These are phyloP conservation scores for Clitocybe nebularis DNA, from an alignment of 1,284 basidiomycete genomes.

Conservation along the genomic window DNA sequence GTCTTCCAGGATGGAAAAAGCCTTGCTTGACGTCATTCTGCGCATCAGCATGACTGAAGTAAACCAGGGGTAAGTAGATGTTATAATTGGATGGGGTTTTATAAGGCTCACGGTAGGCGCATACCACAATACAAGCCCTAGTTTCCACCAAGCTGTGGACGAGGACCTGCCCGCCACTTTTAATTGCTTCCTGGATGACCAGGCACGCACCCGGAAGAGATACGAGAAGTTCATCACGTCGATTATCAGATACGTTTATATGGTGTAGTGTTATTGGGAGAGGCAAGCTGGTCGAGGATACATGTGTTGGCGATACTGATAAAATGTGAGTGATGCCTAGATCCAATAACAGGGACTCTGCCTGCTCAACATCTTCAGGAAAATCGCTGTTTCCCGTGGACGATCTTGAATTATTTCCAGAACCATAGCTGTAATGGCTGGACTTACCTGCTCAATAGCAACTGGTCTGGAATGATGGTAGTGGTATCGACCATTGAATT, in stretches of 20 bases:
- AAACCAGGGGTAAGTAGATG: conserved; percentile 1
- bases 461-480: conserved; percentile 38
- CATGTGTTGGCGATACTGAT: conserved; percentile 44
- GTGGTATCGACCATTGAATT: conserved; percentile 48
- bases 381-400: conserved; percentile 54
- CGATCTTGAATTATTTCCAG: no score
- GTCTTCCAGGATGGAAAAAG: conserved; percentile 35
- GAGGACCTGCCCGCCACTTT: conserved; percentile 45
- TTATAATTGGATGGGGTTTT: conserved; percentile 1
- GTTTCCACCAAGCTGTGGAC: conserved; percentile 60
- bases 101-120: conserved; percentile 54
- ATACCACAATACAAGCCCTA: conserved; percentile 54
- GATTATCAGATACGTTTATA: conserved; percentile 33
- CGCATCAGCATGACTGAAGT: conserved; percentile 37
- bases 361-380: conserved; percentile 45
- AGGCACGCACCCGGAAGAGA: conserved; percentile 39
- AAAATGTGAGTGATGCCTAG: conserved; percentile 48
- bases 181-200: conserved; percentile 39
- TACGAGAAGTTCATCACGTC: conserved; percentile 36
- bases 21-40: conserved; percentile 30
- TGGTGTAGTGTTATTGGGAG: conserved; percentile 33
- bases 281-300: conserved; percentile 25
- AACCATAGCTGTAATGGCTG: neutral
- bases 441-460: conserved; percentile 48
- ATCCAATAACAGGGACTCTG: conserved; percentile 46